Evolutionary conservation across 768 basidiomycete genomes (phyloP), one percentile per base, ranked within the genome.

Genomic region (Lactarius trivialis): DNA sequence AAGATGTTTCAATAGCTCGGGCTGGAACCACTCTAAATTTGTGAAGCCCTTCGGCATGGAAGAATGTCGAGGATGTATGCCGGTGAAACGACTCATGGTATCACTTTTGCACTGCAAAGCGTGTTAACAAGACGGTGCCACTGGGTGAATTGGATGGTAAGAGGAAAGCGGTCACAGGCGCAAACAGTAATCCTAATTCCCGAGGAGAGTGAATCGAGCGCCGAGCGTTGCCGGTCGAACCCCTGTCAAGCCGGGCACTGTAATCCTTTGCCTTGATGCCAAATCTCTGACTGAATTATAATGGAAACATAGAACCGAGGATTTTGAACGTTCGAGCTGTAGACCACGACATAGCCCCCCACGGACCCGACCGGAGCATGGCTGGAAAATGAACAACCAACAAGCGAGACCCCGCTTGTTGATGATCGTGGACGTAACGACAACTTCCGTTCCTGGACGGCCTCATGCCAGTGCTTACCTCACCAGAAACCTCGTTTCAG

Each of bases 1-100:
- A 4, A 59, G 51, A 14, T 48, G n/a, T n/a, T 24, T 62, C 51
- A 63, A 55, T 17, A 11, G 43, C 11, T 63, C 62, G 7, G 62
- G 62, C 12, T 55, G 62, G 17, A 63, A 59, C 28, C 45, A 26
- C 28, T 59, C 53, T 3, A 30, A 39, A 17, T 55, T 26, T 8
- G 37, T 8, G 19, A 63, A 33, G 11, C 24, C 24, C 6, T 59
- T 63, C n/a, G 61, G 51, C 21, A 58, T 48, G 4, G 56, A 32
- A 11, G 24, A 5, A 24, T 43, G 34, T 7, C 56, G 48, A 28
- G 32, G 32, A 6, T 43, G 60, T 37, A 21, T 24, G 6, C 12
- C 37, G 11, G 17, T 36, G 3, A 43, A 32, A 45, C 43, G 56
- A 32, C 43, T 49, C 56, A 58, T 63, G n/a, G 7, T 41, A 24